These are phyloP conservation scores for Microstegium vimineum DNA, from an alignment of 176 grass and related monocot genomes.

Conservation along the genomic window DNA sequence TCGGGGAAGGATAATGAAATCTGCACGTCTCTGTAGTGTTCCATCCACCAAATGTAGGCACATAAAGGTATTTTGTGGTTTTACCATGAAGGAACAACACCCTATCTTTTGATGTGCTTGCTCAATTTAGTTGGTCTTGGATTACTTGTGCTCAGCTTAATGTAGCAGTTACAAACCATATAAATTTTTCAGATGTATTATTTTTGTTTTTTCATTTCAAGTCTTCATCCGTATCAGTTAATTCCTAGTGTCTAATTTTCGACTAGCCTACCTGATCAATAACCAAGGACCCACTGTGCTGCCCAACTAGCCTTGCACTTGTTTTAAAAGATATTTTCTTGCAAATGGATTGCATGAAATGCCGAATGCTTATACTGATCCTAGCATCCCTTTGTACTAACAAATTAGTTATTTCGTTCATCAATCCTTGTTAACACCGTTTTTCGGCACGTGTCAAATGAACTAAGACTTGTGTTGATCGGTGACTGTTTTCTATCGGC, in stretches of 20 bases:
- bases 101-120: background rate
- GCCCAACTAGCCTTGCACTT: background rate
- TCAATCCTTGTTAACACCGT: no score
- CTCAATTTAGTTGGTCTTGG: background rate
- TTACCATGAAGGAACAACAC: background rate
- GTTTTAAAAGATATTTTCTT: background rate
- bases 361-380: background rate
- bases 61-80: background rate
- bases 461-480: no score
- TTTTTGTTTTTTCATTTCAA: background rate
- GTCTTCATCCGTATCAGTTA: background rate
- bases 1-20: constrained; percentile 6
- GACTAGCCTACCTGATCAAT: background rate
- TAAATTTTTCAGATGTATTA: background rate
- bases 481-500: no score
- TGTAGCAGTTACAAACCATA: background rate
- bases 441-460: no score
- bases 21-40: background rate
- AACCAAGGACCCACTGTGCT: background rate
- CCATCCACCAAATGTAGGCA: constrained; percentile 10
- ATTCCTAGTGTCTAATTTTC: background rate
- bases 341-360: background rate
- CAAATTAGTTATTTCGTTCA: background rate
- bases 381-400: background rate
- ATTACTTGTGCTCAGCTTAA: background rate